A percentile compares a stretch with the other conserved stretches of the same genome.
Conservation (phyloP, 352 stramenopile species). For the Phytophthora megakarya region DNA sequence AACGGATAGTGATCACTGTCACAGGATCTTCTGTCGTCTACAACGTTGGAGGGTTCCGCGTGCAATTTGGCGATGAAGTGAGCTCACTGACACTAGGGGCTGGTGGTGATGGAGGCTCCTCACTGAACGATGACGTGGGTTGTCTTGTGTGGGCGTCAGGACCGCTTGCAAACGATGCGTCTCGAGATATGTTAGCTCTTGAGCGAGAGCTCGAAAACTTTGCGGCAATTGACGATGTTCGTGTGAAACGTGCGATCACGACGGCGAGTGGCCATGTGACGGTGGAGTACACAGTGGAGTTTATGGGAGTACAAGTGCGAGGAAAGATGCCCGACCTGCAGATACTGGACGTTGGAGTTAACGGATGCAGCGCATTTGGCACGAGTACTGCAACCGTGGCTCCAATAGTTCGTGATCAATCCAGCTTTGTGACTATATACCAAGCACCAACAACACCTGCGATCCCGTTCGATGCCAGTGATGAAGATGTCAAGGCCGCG, state of each 20-base stretch:
- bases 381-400: constrained; percentile 34
- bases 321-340: constrained; percentile 86
- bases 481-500: constrained; percentile 92
- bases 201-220: constrained; percentile 74
- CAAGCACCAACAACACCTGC: constrained; percentile 87
- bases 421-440: constrained; percentile 80
- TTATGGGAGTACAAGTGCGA: constrained; percentile 89
- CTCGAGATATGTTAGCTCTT: constrained; percentile 54
- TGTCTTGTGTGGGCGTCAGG: constrained; percentile 83
- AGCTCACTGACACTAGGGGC: constrained; percentile 77
- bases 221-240: constrained; percentile 71
- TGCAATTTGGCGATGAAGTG: constrained; percentile 91
- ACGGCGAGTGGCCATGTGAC: constrained; percentile 39
- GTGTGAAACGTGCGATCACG: constrained; percentile 59
- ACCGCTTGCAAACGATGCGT: constrained; percentile 34
- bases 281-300: constrained; percentile 93
- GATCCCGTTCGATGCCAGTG: constrained; percentile 91
- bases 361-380: constrained; percentile 89
- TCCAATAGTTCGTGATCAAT: constrained; percentile 16
- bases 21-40: constrained; percentile 39
- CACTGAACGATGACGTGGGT: constrained; percentile 76
- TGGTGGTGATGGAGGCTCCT: constrained; percentile 66
- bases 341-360: constrained; percentile 90
- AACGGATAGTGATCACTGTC: constrained; percentile 61
- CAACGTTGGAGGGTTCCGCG: constrained; percentile 84